A percentile compares a stretch with the other conserved stretches of the same genome.
These are phyloP conservation scores for Yarrowia deformans DNA, from an alignment of 805 yeast genomes.

Conservation along the genomic window DNA sequence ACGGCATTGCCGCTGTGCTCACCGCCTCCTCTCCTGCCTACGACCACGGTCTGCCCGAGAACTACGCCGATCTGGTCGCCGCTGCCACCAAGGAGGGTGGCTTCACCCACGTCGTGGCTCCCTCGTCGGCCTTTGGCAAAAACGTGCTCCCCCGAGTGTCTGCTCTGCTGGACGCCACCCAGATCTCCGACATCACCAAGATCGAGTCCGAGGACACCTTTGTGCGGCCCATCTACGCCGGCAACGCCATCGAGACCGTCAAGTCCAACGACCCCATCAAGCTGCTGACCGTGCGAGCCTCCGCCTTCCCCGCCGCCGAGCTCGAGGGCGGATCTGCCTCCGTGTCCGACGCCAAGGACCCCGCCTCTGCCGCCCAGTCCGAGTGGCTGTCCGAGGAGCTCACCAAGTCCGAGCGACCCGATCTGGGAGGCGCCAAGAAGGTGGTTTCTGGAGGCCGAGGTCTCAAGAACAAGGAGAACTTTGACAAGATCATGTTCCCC, in stretches of 20 bases:
- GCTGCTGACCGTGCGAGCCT: constrained; percentile 79
- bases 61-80: constrained; percentile 70
- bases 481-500: constrained; percentile 78
- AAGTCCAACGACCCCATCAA: constrained; percentile 69
- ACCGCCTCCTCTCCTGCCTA: constrained; percentile 65
- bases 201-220: constrained; percentile 74
- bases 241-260: constrained; percentile 88
- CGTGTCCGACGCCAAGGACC: constrained; percentile 51
- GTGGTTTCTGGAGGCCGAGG: constrained; percentile 97
- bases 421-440: constrained; percentile 77
- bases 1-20: constrained; percentile 62
- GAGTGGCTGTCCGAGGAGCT: constrained; percentile 80
- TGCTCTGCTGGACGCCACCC: constrained; percentile 85
- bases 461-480: constrained; percentile 85
- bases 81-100: constrained; percentile 55
- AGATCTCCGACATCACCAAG: constrained; percentile 79
- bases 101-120: constrained; percentile 74
- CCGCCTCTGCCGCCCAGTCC: constrained; percentile 51
- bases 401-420: constrained; percentile 85
- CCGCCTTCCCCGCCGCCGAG: constrained; percentile 68
- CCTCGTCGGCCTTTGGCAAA: constrained; percentile 89
- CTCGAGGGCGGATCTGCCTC: constrained; percentile 55
- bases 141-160: constrained; percentile 85
- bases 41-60: constrained; percentile 77
- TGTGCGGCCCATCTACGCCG: constrained; percentile 94